These are phyloP conservation scores for Alternaria arborescens DNA, from an alignment of 2,329 filamentous ascomycete species.

Conservation along the genomic window DNA sequence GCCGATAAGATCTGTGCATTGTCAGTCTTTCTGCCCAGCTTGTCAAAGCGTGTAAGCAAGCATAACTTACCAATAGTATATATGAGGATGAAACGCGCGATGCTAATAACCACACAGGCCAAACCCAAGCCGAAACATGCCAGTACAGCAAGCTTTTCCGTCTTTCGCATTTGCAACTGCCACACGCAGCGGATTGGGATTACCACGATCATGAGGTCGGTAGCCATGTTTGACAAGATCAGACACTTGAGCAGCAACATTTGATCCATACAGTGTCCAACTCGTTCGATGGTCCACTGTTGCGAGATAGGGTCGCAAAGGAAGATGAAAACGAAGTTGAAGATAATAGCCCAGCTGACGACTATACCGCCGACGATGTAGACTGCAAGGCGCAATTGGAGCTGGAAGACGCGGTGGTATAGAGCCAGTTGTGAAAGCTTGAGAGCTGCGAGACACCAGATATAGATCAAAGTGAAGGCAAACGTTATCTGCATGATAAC, in stretches of 20 bases:
- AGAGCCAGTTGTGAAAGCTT: constrained; percentile 33
- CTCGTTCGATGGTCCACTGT: constrained; percentile 32
- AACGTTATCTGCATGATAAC: constrained; percentile 36
- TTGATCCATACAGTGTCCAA: constrained; percentile 35
- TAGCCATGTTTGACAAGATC: constrained; percentile 29
- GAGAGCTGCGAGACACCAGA: constrained; percentile 30
- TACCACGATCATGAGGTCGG: constrained; percentile 27
- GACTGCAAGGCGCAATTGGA: constrained; percentile 21
- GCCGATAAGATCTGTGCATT: constrained; percentile 23
- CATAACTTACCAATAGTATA: constrained; percentile 24
- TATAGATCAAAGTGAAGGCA: constrained; percentile 31
- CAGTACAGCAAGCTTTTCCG: constrained; percentile 32
- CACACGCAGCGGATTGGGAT: constrained; percentile 28
- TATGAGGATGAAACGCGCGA: constrained; percentile 33
- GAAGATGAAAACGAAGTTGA: constrained; percentile 35
- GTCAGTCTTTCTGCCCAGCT: not conserved
- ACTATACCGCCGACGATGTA: constrained; percentile 27
- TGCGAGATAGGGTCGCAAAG: constrained; percentile 35
- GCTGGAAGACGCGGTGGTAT: constrained; percentile 28
- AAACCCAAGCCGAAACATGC: constrained; percentile 32
- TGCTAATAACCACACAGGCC: constrained; percentile 30
- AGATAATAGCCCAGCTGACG: constrained; percentile 29
- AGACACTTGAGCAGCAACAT: constrained; percentile 29
- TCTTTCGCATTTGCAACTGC: constrained; percentile 34
- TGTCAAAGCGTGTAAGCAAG: not conserved